Evolutionary conservation across 345 rosid genomes (phyloP), one percentile per base, ranked within the genome.

Genomic region (Euphorbia peplus): DNA sequence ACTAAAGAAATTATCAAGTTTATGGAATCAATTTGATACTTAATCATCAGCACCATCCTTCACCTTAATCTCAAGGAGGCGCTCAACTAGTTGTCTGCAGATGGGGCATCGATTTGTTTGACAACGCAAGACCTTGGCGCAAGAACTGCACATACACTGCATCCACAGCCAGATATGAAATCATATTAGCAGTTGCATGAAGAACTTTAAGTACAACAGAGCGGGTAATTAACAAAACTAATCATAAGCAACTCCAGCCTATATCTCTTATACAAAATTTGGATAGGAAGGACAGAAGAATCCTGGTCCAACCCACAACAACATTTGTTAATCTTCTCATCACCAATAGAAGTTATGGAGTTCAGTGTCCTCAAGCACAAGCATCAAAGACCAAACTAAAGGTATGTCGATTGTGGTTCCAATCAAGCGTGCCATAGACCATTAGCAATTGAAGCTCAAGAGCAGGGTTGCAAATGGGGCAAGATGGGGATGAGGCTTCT

Each of bases 91-190:
- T 76, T 80, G 88, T 71, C 86, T 62, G 77, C 88, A 85, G 30
- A 85, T 85, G 6, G 88, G 88, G 73, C 88, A 85, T 55, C 79
- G 75, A 21, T 75, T 75, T 10, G 84, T 72, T 73, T 79, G 86
- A 28, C 78, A 75, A 53, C 78, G 74, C 81, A 85, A 68, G 46
- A 82, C 82, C 82, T 76, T 80, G 14, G 88, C 86, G 69, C 88
- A 85, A 30, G 64, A 66, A 44, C 84, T 74, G 79, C 88, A 85
- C 86, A 85, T 78, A 54, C 88, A 85, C 86, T 85, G 84, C 73
- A 81, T 14, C 56, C 61, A 64, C 30, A 15, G 30, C 19, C 44
- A 30, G 21, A 59, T 29, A 64, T 37, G 41, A 57, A 55, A 3
- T 0, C 30, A 39, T 2, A 19, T 53, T 1, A 35, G 11, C 29